Evolutionary conservation across 768 basidiomycete genomes (phyloP).

Genomic region (Mrakia blollopis): DNA sequence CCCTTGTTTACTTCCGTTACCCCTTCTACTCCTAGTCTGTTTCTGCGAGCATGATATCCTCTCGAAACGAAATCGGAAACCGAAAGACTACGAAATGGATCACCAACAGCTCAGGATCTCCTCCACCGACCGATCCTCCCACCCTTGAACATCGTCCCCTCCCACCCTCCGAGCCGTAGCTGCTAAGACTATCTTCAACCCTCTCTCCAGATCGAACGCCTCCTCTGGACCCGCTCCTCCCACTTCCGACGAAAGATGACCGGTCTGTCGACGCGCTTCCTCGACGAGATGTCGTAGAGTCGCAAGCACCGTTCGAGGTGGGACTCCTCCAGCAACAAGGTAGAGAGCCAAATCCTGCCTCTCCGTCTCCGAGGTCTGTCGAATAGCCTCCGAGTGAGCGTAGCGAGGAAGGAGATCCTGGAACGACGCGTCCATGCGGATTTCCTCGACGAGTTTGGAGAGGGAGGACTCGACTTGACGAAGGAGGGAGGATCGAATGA

Average conservation of each 20-base stretch:
- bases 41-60: too few species aligned
- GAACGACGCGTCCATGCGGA: background rate
- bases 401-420: background rate
- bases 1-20: background rate
- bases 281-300: conserved; percentile 3
- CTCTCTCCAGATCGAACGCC: background rate
- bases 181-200: conserved; percentile 3
- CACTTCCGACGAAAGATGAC: background rate
- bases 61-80: background rate
- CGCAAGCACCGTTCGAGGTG: background rate
- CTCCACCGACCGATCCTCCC: conserved; percentile 11
- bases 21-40: background rate
- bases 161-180: background rate
- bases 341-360: background rate
- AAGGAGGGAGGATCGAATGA: conserved; percentile 20
- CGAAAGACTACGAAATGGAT: background rate
- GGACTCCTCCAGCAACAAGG: conserved; percentile 3
- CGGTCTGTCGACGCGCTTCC: background rate
- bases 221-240: background rate
- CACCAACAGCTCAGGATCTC: conserved; percentile 8
- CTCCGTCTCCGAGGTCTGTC: background rate
- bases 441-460: background rate
- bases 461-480: background rate
- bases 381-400: background rate
- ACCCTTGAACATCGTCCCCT: background rate